Evolutionary conservation across 768 basidiomycete species (phyloP).

Genomic region (Coprinellus micaceus): DNA sequence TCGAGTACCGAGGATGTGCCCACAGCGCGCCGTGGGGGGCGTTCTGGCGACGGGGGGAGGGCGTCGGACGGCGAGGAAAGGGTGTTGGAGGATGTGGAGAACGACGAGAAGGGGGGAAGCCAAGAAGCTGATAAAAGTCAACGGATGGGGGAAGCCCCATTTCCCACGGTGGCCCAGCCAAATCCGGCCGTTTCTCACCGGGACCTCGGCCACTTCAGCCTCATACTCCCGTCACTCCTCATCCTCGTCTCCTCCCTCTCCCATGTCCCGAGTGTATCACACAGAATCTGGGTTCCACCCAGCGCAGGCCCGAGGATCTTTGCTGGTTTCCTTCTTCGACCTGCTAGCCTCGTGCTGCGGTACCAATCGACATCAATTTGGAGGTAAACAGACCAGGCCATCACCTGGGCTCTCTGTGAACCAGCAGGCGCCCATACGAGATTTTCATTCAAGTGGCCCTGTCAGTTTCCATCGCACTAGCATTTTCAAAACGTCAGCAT

Average conservation of each 20-base stretch:
- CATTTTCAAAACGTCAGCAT: no score
- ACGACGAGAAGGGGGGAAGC: slow-evolving; percentile 8
- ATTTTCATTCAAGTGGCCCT: no score
- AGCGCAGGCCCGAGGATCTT: no score
- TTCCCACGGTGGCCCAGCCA: slow-evolving; percentile 1
- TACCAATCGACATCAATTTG: no score
- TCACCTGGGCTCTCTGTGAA: no score
- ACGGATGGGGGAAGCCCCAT: slow-evolving; percentile 4
- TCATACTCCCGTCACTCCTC: not conserved
- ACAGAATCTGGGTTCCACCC: no score
- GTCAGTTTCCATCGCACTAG: no score
- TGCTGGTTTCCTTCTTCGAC: no score
- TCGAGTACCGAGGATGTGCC: slow-evolving; percentile 1
- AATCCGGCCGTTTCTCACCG: not conserved
- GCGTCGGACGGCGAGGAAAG: slow-evolving; percentile 1
- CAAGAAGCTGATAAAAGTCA: slow-evolving; percentile 5
- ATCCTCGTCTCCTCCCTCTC: not conserved
- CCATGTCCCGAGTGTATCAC: no score
- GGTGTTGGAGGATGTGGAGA: slow-evolving; percentile 8
- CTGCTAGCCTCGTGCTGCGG: no score
- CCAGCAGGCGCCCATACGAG: no score
- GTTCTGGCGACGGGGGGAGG: not conserved
- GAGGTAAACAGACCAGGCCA: no score
- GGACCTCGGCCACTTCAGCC: slow-evolving; percentile 5
- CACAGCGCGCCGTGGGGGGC: slow-evolving; percentile 10